These are phyloP conservation scores for Fusarium sp. DNA, from an alignment of 2,329 filamentous ascomycete species.

Conservation along the genomic window DNA sequence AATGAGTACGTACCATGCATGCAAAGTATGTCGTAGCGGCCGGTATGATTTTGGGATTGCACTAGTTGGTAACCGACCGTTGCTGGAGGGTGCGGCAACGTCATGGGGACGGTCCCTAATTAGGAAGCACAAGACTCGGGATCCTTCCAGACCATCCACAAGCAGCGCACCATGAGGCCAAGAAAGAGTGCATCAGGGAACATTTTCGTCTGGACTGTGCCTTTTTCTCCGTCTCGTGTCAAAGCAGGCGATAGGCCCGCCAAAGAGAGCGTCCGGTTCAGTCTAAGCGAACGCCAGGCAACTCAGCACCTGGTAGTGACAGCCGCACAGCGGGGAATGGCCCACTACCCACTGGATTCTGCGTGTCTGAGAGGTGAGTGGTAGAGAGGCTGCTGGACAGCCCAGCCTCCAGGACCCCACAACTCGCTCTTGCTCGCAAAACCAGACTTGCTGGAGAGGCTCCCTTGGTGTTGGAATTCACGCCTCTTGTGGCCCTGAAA, in stretches of 20 bases:
- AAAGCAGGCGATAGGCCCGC: slow-evolving; percentile 22
- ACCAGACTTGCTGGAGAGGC: neutral
- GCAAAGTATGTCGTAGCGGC: slow-evolving; percentile 14
- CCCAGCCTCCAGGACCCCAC: slow-evolving; percentile 6
- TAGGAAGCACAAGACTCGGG: slow-evolving; percentile 11
- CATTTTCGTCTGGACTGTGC: slow-evolving; percentile 3
- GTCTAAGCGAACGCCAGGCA: slow-evolving; percentile 35
- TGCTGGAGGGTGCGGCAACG: slow-evolving; percentile 19
- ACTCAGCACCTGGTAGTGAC: slow-evolving; percentile 42
- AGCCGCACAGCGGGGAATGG: slow-evolving; percentile 39
- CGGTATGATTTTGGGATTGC: slow-evolving; percentile 33
- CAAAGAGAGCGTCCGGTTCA: slow-evolving; percentile 18
- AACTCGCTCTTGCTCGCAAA: slow-evolving; percentile 2
- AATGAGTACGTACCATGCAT: neutral
- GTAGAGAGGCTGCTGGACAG: slow-evolving; percentile 13
- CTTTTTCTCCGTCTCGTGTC: slow-evolving; percentile 22
- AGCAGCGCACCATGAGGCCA: neutral
- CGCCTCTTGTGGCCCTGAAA: neutral
- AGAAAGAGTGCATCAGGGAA: neutral
- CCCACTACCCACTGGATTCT: slow-evolving; percentile 27
- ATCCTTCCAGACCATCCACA: slow-evolving; percentile 3
- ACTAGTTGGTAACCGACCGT: slow-evolving; percentile 34
- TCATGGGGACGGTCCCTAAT: slow-evolving; percentile 20
- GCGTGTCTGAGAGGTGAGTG: slow-evolving; percentile 8
- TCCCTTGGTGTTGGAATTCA: neutral